Conservation (phyloP, 331 rosid species). For the Cydonia oblonga region DNA sequence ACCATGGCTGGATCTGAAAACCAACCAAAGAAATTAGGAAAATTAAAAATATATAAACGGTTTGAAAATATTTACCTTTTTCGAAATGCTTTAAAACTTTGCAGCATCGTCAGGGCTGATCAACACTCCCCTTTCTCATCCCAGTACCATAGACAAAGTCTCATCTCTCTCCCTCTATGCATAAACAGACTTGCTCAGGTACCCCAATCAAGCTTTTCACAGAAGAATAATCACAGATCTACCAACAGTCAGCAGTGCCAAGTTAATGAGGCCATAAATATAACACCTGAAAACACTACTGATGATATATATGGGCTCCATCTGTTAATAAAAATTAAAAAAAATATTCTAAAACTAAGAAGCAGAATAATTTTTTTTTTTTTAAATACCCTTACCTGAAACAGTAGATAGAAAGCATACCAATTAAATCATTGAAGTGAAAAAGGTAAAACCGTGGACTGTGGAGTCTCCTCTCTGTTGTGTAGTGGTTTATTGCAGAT, state of each 20-base stretch:
- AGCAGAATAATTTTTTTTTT: not conserved
- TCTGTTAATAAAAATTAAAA: not conserved
- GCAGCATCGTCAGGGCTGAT: slow-evolving; percentile 10
- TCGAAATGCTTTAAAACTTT: not conserved
- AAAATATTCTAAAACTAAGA: not conserved
- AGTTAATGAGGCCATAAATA: not conserved
- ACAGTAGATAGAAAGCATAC: not conserved
- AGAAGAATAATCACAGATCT: slow-evolving; percentile 51
- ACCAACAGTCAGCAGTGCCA: slow-evolving; percentile 14
- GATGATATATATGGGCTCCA: not conserved
- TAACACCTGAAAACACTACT: not conserved
- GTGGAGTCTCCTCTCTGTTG: not conserved
- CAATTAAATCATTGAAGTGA: not conserved
- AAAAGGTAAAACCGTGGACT: not conserved
- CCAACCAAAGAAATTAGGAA: not conserved
- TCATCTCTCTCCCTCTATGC: no score
- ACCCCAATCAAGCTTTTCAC: slow-evolving; percentile 7
- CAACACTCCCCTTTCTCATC: not conserved
- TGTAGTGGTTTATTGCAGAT: slow-evolving; percentile 68
- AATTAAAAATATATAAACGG: not conserved
- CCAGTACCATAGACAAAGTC: no score
- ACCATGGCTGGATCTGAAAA: slow-evolving; percentile 7
- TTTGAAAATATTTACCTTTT: slow-evolving; percentile 4
- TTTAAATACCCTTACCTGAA: not conserved
- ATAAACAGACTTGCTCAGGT: no score